Conservation (phyloP, 306 rosid genomes). For the Vachellia collinsii region DNA sequence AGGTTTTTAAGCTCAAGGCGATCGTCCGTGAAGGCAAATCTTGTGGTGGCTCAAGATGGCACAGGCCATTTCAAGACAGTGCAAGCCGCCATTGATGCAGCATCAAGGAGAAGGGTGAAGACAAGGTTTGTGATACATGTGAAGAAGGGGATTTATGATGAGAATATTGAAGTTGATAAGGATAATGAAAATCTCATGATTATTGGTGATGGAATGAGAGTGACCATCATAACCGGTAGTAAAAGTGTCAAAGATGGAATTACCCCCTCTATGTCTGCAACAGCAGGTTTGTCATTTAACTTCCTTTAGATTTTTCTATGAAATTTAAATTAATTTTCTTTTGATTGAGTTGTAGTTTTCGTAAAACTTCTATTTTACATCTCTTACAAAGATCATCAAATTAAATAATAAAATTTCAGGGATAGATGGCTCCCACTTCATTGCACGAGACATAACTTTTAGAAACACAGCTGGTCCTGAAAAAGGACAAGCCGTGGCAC, state of each 20-base stretch:
- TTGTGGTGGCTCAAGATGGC: conserved; percentile 88
- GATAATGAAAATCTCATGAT: conserved; percentile 66
- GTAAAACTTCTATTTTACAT: no score
- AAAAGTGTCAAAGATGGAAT: conserved; percentile 68
- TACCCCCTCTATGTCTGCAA: conserved; percentile 81
- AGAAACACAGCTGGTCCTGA: conserved; percentile 68
- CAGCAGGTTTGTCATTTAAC: conserved; percentile 60
- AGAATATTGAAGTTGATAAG: conserved; percentile 66
- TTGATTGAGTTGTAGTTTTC: no score
- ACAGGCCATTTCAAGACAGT: conserved; percentile 67
- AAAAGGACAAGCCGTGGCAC: conserved; percentile 84
- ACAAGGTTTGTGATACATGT: conserved; percentile 60
- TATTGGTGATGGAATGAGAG: conserved; percentile 68
- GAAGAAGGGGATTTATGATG: conserved; percentile 73
- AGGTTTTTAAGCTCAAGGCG: conserved; percentile 38
- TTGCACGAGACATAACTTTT: conserved; percentile 73
- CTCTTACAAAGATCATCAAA: no score
- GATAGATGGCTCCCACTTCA: conserved; percentile 68
- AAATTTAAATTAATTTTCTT: no score
- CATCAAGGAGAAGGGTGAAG: conserved; percentile 53
- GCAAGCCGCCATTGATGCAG: conserved; percentile 68
- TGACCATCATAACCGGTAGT: conserved; percentile 60
- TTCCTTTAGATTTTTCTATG: no score
- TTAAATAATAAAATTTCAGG: conserved; percentile 43
- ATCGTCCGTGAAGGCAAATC: conserved; percentile 39